These are phyloP conservation scores for Orbilia ellipsospora DNA, from an alignment of 2,329 filamentous ascomycete genomes.

Conservation along the genomic window DNA sequence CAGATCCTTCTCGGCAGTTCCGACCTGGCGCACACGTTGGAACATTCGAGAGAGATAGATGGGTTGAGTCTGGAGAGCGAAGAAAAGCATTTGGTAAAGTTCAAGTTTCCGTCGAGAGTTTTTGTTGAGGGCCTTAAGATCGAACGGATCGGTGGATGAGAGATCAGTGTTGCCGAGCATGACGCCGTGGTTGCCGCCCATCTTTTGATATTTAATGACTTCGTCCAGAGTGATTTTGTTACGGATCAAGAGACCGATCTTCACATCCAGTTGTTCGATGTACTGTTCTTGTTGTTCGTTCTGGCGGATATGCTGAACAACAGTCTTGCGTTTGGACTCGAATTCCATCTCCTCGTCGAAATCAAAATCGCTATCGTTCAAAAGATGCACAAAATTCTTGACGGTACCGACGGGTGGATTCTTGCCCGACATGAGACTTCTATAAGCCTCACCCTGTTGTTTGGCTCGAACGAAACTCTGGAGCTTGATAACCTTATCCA, in stretches of 20 bases:
- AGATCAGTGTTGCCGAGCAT: conserved; percentile 90
- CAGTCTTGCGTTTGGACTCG: conserved; percentile 90
- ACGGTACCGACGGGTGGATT: conserved; percentile 96
- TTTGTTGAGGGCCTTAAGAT: conserved; percentile 97
- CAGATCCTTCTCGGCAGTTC: conserved; percentile 87
- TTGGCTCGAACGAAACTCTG: conserved; percentile 96
- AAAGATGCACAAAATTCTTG: conserved; percentile 96
- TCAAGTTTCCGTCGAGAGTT: conserved; percentile 94
- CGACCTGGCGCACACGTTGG: conserved; percentile 82
- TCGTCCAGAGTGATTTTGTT: conserved; percentile 99
- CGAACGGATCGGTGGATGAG: conserved; percentile 88
- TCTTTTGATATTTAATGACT: conserved; percentile 95
- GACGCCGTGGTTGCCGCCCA: conserved; percentile 86
- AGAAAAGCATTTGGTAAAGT: conserved; percentile 97
- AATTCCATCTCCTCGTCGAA: conserved; percentile 99
- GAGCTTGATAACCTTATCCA: conserved; percentile 98
- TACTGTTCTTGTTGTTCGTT: conserved; percentile 98
- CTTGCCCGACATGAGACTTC: conserved; percentile 86
- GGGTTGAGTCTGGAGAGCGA: conserved; percentile 94
- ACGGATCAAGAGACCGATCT: conserved; percentile 96
- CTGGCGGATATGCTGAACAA: conserved; percentile 95
- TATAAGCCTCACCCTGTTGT: conserved; percentile 97
- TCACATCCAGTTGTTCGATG: conserved; percentile 97
- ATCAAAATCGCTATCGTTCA: conserved; percentile 98
- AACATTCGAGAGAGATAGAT: conserved; percentile 93